phyloP scores from a whole-genome alignment of 176 grass and related monocot species.

The Bromus sterilis region DNA sequence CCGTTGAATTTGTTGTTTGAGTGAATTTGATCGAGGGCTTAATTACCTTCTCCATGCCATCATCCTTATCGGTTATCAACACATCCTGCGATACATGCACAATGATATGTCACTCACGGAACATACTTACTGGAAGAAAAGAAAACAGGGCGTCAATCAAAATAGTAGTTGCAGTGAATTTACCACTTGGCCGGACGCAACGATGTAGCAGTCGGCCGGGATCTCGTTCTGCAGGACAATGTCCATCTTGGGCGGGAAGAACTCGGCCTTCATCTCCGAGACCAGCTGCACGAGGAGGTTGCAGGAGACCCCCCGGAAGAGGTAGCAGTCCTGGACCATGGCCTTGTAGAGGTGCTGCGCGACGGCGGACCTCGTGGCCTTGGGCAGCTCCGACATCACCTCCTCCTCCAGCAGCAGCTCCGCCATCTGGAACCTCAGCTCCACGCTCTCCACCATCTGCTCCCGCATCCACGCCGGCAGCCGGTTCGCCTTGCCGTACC shows the following conservation, averaged over 20 bases:
- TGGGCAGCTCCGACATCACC: constrained; percentile 44
- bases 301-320: constrained; percentile 34
- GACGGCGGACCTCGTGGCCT: constrained; percentile 26
- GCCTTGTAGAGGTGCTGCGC: constrained; percentile 40
- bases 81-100: background rate
- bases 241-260: constrained; percentile 42
- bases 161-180: background rate
- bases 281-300: constrained; percentile 36
- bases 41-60: constrained; percentile 29
- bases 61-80: background rate
- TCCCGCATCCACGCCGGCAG: constrained; percentile 26
- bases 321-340: constrained; percentile 19
- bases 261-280: constrained; percentile 36
- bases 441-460: constrained; percentile 31
- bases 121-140: background rate
- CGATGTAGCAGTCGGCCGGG: constrained; percentile 48
- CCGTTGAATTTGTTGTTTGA: too few species aligned
- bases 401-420: constrained; percentile 33
- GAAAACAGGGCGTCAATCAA: too few species aligned
- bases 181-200: constrained; percentile 43
- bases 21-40: too few species aligned
- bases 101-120: background rate
- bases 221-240: constrained; percentile 39
- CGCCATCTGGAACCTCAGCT: constrained; percentile 41
- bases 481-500: constrained; percentile 18